These are phyloP conservation scores for Talaromyces atroroseus DNA, from an alignment of 2,329 filamentous ascomycete genomes.

Conservation along the genomic window DNA sequence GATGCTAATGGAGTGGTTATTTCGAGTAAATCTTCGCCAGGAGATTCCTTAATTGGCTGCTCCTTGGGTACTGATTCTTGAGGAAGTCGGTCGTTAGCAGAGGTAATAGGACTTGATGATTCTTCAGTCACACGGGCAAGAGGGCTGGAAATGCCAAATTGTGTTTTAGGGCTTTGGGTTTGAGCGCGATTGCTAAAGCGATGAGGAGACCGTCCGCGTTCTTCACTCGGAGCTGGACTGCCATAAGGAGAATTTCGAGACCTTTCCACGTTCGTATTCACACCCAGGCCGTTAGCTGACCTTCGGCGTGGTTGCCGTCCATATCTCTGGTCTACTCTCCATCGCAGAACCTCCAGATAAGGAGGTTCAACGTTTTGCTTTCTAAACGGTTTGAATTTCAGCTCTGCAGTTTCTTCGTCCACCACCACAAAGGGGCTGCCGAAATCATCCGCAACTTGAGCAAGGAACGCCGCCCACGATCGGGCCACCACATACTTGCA, in stretches of 20 bases:
- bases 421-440: conserved; percentile 85
- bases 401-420: conserved; percentile 84
- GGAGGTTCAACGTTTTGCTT: conserved; percentile 80
- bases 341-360: conserved; percentile 91
- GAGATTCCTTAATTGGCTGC: conserved; percentile 23
- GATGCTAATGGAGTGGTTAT: conserved; percentile 31
- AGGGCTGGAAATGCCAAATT: conserved; percentile 40
- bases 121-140: conserved; percentile 45
- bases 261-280: conserved; percentile 47
- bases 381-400: conserved; percentile 91
- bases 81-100: conserved; percentile 26
- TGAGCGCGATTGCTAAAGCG: conserved; percentile 40
- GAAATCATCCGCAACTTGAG: conserved; percentile 82
- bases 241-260: conserved; percentile 51
- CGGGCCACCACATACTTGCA: conserved; percentile 95
- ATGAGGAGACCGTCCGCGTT: conserved; percentile 46
- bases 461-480: conserved; percentile 85
- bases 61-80: conserved; percentile 27
- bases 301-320: conserved; percentile 57
- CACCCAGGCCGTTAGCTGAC: conserved; percentile 44
- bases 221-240: conserved; percentile 42
- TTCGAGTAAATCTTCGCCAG: conserved; percentile 36
- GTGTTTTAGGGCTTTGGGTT: conserved; percentile 41
- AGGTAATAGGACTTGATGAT: conserved; percentile 30
- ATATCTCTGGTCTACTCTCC: conserved; percentile 93